Conservation (phyloP, 768 basidiomycete species). For the Amanita pseudoporphyria region DNA sequence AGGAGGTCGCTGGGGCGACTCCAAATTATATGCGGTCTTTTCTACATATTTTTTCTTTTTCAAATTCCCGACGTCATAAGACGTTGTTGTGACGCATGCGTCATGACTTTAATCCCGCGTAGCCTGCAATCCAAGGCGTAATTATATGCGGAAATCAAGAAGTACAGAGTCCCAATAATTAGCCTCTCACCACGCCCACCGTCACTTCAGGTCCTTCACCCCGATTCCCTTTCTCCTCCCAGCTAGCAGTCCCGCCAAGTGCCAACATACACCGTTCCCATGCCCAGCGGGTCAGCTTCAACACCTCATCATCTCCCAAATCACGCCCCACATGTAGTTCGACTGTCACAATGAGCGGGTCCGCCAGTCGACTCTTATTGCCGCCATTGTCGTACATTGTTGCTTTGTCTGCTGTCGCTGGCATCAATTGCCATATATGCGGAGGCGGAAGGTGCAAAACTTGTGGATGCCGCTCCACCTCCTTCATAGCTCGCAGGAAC, state of each 20-base stretch:
- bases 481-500: constrained; percentile 73
- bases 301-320: constrained; percentile 58
- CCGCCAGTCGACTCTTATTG: constrained; percentile 12
- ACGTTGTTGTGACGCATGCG: no score
- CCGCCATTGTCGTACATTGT: not conserved
- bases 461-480: constrained; percentile 79
- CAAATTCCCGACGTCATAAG: no score
- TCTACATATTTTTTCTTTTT: no score
- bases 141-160: not conserved
- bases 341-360: constrained; percentile 59
- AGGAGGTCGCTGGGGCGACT: not conserved
- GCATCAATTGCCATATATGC: constrained; percentile 81
- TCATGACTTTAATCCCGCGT: no score
- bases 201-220: constrained; percentile 55
- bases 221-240: constrained; percentile 27
- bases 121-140: no score
- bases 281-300: constrained; percentile 68
- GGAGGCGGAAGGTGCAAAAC: constrained; percentile 78
- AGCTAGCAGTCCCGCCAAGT: constrained; percentile 27
- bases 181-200: constrained; percentile 63
- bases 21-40: not conserved
- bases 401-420: constrained; percentile 17
- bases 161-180: not conserved
- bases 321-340: constrained; percentile 67
- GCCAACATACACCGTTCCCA: constrained; percentile 56